Base-by-base conservation (phyloP, 2,329 filamentous ascomycete genomes). In the Clarireedia hainanense region DNA sequence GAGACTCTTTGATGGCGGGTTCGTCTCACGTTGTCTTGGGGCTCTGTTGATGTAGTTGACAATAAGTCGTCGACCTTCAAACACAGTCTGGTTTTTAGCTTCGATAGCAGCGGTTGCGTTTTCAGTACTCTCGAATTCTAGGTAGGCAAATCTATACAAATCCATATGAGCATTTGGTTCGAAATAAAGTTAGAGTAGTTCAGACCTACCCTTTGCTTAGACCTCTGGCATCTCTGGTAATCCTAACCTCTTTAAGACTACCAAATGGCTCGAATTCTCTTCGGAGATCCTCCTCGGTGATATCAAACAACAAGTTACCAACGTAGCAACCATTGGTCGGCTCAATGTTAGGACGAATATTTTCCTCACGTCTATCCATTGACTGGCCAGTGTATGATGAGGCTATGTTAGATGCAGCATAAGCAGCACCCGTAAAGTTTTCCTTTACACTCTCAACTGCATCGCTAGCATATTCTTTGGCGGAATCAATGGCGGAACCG, bases 261-360 rank as follows among this genome's bases (percentile, higher is more conserved):
- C 85, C 86, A 64, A 78, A 84, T 26, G 74, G 70, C 46, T 72
- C 70, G 67, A 88, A 84, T 57, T 83, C 76, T 53, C 74, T 73
- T 65, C 79, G 73, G 47, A 89, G 65, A 63, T 85, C 78, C 42
- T 80, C 76, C 14, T 77, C 75, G 6, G 78, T 83, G 57, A 86
- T 75, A 67, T 88, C 84, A 67, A 84, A 89, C 69, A 84, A 84
- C 37, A 89, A 69, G 68, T 89, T 89, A 45, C 84, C 85, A 60
- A 88, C 68, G 64, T 86, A 89, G 56, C 89, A 63, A 23, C 52
- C 53, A n/a, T 57, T 30, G 15, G 12, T 59, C 51, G 55, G 62
- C 47, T 42, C 26, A 20, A 42, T 24, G 6, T 23, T 10, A 47
- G 34, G 24, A 34, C 15, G 52, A 6, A 5, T 12, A 12, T 10